Base-by-base conservation (phyloP, 2,329 filamentous ascomycete species). In the Nannizziopsis arthrosporioides region DNA sequence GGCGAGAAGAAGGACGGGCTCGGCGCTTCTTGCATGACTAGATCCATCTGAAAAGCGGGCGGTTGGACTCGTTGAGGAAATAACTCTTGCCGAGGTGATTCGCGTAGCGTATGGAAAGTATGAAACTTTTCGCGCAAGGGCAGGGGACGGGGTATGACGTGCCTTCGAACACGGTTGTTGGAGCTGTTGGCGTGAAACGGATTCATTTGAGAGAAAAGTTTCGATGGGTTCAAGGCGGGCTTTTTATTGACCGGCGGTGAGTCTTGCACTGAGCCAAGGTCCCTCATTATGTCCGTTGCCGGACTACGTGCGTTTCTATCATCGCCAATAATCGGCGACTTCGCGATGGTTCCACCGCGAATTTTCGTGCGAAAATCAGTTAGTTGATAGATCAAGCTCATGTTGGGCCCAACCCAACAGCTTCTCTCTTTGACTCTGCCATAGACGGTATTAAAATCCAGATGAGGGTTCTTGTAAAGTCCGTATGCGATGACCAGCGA, bases 381-480 rank as follows among this genome's bases (percentile, higher is more conserved):
- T 42, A 82, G 67, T 58, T 82, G 78, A 69, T 82, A 82, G 59
- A 82, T 82, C 48, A 82, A 66, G 55, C 79, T 81, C 78, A 82
- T 82, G 60, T 82, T 82, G 1, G 78, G 78, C 1, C 78, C 78
- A 39, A 82, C 80, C 78, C 78, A 82, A 59, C 75, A 76, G 65
- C 78, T 82, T 51, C 76, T 71, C 56, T 70, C 72, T 64, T 82
- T 82, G 27, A 81, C 77, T 36, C 72, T 68, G 60, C 79, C 75
- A 57, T 82, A 82, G 52, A 79, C 78, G 53, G 79, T 75, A 60
- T 81, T 79, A 35, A 82, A 80, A 57, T 77, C 78, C 55, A 78
- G 63, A 37, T 74, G 66, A 7, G 75, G 75, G 49, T 80, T 76
- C 55, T 81, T 81, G 65, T 77, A 82, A 12, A 82, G 59, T 10